Base-by-base conservation (phyloP, 1,139 yeast genomes). In the Kodamaea fungicola region DNA sequence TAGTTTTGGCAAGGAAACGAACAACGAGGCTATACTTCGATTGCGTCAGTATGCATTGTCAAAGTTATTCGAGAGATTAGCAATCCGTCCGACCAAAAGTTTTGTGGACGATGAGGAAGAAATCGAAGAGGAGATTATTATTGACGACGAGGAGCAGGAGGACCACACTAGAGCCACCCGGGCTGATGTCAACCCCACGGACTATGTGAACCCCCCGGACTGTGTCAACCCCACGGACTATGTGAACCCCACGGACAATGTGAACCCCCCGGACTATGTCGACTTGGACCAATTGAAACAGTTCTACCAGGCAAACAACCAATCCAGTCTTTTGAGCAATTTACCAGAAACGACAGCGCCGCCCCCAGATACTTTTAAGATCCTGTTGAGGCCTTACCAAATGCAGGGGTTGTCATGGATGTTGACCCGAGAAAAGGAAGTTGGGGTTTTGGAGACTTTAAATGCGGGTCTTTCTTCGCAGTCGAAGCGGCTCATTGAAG, bases 341-440 rank as follows among this genome's bases (percentile, higher is more conserved):
- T 67, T 87, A 29, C 84, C 86, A 0, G 86, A 80, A 46, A 68
- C 81, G 0, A 76, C 78, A 5, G 47, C 42, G 3, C 95, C 96
- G 0, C 75, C 83, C 0, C 40, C 45, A 1, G 62, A 61, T 5
- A 70, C 81, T 22, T 85, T 88, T 49, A 64, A 64, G 6, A 47
- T 87, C 39, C 62, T 62, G 1, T 61, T 89, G 36, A 64, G 95
- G 39, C 73, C 76, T 2, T 89, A 89, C 54, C 97, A 89, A 57
- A 78, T 74, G 43, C 86, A 82, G 46, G 95, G 95, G 0, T 61
- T 87, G 22, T 76, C 88, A 3, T 87, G 96, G 96, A 81, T 87
- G 89, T 59, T 86, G 7, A 74, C 74, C 8, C 56, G 85, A 43
- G 88, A 83, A 51, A 71, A 74, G 37, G 83, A 80, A 45, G 61